These are phyloP conservation scores for Mucor ambiguus DNA, from an alignment of 371 early-diverging fungal species.

Conservation along the genomic window DNA sequence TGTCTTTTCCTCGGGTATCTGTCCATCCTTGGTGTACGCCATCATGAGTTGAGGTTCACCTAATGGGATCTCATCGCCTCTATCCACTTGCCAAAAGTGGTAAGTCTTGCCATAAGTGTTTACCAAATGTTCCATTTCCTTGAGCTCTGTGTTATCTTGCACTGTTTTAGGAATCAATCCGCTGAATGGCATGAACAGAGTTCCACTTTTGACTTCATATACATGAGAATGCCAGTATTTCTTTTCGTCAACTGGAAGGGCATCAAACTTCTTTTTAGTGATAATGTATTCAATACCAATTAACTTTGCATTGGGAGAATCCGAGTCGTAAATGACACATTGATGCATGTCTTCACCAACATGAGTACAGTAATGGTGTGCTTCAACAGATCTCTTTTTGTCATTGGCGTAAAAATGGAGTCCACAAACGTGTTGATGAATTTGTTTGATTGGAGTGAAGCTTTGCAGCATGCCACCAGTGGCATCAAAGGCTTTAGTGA, in stretches of 20 bases:
- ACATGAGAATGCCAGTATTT: constrained; percentile 54
- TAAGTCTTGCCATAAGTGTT: constrained; percentile 44
- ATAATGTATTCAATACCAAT: constrained; percentile 62
- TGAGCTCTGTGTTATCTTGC: constrained; percentile 22
- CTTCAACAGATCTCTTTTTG: constrained; percentile 41
- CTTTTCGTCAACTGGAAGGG: constrained; percentile 42
- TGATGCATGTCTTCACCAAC: constrained; percentile 54
- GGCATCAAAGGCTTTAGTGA: neutral
- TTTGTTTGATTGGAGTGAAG: constrained; percentile 9
- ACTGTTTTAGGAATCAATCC: constrained; percentile 21
- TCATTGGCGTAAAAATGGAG: constrained; percentile 37
- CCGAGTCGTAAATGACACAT: constrained; percentile 53
- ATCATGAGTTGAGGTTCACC: constrained; percentile 28
- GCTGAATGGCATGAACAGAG: constrained; percentile 6
- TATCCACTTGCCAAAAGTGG: constrained; percentile 40
- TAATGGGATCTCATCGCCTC: constrained; percentile 24
- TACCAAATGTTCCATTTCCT: constrained; percentile 25
- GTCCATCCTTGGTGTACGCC: constrained; percentile 26
- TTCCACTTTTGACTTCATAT: constrained; percentile 44
- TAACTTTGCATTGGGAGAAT: constrained; percentile 37
- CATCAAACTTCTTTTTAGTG: constrained; percentile 44
- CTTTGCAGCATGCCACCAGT: neutral
- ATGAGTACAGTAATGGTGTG: constrained; percentile 51
- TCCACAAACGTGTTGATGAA: constrained; percentile 33
- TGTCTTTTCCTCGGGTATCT: constrained; percentile 5